A percentile compares a stretch with the other conserved stretches of the same genome.
Evolutionary conservation across 1,284 basidiomycete species (phyloP).

Genomic region (Porogramme epimiltina): DNA sequence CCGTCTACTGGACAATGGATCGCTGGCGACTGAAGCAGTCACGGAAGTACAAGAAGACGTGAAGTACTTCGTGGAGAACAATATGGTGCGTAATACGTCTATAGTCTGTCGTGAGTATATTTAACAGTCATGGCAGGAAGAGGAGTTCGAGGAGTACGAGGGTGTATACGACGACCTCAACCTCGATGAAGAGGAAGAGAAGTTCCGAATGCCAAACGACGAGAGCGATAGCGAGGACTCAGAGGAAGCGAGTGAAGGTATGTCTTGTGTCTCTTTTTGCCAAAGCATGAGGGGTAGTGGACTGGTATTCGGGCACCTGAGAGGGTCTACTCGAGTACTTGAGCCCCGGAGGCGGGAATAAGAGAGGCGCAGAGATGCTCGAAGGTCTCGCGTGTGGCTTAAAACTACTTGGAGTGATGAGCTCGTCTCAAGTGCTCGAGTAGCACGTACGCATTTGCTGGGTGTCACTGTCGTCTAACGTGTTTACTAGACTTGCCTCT

Average conservation of each 20-base stretch:
- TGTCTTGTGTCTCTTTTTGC: not conserved
- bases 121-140: constrained; percentile 62
- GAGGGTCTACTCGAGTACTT: too few species aligned
- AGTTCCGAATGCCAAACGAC: constrained; percentile 75
- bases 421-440: too few species aligned
- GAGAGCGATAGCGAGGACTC: constrained; percentile 75
- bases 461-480: constrained; percentile 4
- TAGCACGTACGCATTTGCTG: too few species aligned
- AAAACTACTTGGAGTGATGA: too few species aligned
- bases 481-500: constrained; percentile 50
- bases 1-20: constrained; percentile 93
- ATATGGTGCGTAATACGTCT: constrained; percentile 67
- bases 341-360: too few species aligned
- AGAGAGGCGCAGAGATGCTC: too few species aligned
- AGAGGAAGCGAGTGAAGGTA: constrained; percentile 73
- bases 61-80: constrained; percentile 95
- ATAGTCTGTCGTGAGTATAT: constrained; percentile 7
- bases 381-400: too few species aligned
- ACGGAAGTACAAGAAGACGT: constrained; percentile 92
- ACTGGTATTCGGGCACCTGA: not conserved
- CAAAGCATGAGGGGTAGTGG: too few species aligned
- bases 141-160: constrained; percentile 97
- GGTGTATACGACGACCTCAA: constrained; percentile 98
- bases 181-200: constrained; percentile 96
- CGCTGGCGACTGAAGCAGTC: constrained; percentile 83